These are phyloP conservation scores for Mycena alexandri DNA, from an alignment of 768 basidiomycete species.

Conservation along the genomic window DNA sequence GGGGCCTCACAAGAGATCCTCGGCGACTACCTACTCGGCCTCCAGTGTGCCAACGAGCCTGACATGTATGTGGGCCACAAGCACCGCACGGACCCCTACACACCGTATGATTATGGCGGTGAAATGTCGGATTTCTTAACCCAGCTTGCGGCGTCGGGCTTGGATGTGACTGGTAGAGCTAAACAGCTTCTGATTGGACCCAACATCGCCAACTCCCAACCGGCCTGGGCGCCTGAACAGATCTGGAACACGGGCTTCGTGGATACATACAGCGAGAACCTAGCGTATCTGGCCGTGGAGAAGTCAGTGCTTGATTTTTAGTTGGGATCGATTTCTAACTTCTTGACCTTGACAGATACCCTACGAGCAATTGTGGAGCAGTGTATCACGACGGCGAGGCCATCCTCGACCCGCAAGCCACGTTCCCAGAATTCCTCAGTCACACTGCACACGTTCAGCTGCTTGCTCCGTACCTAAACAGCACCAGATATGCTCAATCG, in stretches of 20 bases:
- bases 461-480: slow-evolving; percentile 52
- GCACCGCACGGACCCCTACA: slow-evolving; percentile 3
- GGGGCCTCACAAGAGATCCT: slow-evolving; percentile 22
- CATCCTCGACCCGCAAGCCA: slow-evolving; percentile 49
- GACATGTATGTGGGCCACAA: slow-evolving; percentile 18
- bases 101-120: slow-evolving; percentile 24
- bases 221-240: slow-evolving; percentile 49
- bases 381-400: slow-evolving; percentile 34
- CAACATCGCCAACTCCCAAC: slow-evolving; percentile 49
- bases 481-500: slow-evolving; percentile 49
- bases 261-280: slow-evolving; percentile 46
- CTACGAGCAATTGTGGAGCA: slow-evolving; percentile 49
- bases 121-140: slow-evolving; percentile 21
- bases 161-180: slow-evolving; percentile 10
- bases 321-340: no score
- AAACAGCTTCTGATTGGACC: slow-evolving; percentile 58
- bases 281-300: slow-evolving; percentile 57
- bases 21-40: slow-evolving; percentile 24
- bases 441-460: slow-evolving; percentile 54
- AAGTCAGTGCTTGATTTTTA: slow-evolving; percentile 23
- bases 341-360: slow-evolving; percentile 39
- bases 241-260: slow-evolving; percentile 51
- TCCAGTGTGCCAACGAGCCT: slow-evolving; percentile 29
- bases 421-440: slow-evolving; percentile 58
- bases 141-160: slow-evolving; percentile 11